These are phyloP conservation scores for Kwoniella shandongensis DNA, from an alignment of 768 basidiomycete species.

Conservation along the genomic window DNA sequence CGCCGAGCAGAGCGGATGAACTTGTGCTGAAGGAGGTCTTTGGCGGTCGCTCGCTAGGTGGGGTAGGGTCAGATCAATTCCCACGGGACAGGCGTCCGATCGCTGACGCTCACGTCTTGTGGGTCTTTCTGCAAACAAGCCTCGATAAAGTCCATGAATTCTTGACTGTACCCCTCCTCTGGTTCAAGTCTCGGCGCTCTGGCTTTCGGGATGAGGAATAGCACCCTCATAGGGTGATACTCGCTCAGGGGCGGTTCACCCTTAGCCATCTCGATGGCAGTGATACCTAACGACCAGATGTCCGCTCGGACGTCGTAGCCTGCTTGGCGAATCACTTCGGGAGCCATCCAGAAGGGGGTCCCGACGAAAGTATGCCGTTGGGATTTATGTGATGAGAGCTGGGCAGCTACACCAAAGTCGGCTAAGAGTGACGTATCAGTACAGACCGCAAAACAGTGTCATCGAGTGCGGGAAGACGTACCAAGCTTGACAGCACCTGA, in stretches of 20 bases:
- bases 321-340: conserved; percentile 94
- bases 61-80: too few species aligned
- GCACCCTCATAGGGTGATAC: conserved; percentile 97
- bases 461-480: conserved; percentile 25
- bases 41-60: conserved; percentile 78
- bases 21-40: conserved; percentile 86
- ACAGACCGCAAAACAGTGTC: neutral
- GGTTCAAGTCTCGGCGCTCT: conserved; percentile 86
- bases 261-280: conserved; percentile 96
- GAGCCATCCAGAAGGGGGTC: conserved; percentile 61
- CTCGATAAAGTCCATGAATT: conserved; percentile 90
- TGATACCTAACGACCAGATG: conserved; percentile 97
- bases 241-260: conserved; percentile 95
- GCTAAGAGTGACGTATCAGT: conserved; percentile 55
- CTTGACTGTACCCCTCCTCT: conserved; percentile 65
- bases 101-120: conserved; percentile 59
- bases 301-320: conserved; percentile 96
- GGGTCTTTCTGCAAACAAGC: conserved; percentile 93
- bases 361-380: conserved; percentile 94
- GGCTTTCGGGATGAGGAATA: conserved; percentile 96
- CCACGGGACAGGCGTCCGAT: neutral
- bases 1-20: conserved; percentile 84
- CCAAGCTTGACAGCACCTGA: conserved; percentile 88
- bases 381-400: conserved; percentile 76
- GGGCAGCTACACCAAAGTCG: conserved; percentile 97